Evolutionary conservation across 1,139 yeast genomes (phyloP), one percentile per base, ranked within the genome.

Genomic region (Sugiyamaella pinicola): DNA sequence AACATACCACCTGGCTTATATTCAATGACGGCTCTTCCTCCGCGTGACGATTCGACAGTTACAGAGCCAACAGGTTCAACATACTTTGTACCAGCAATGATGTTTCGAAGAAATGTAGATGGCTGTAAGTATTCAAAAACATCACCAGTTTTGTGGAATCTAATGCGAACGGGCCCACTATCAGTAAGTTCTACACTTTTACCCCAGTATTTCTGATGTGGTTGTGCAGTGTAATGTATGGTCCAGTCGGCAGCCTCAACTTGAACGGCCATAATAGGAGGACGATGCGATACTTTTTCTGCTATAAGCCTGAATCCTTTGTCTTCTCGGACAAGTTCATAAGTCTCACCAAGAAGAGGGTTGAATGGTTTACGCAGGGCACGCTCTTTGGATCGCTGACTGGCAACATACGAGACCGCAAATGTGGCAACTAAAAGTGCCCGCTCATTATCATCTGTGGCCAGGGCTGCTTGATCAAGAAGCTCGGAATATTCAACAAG

Each of bases 141-240:
- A 63, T 87, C 96, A 3, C 91, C 91, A 0, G 87, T 78, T 56
- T 64, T 78, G 22, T 56, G 81, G 45, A 84, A 74, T 1, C 77
- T 75, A 48, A 90, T 74, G 47, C 78, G 78, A 4, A 85, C 74
- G 12, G 73, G 73, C 38, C 99, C 99, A 50, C 80, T 82, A 58
- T 89, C 88, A 47, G 80, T 79, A 55, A 93, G 75, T 68, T 93
- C 98, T 12, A 89, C 82, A 40, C 90, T 85, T 70, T 93, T 93
- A 50, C 98, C 98, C 96, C 97, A 93, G 64, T 88, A 89, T 68
- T 89, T 90, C 64, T 91, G 97, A 28, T 82, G 79, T 0, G 99
- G 98, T 29, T 84, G 77, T 2, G 95, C 83, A 10, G 87, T 79
- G 66, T 83, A 88, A 44, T 79, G 78, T 48, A 89, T 74, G n/a